Evolutionary conservation across 108 stramenopile species (phyloP), one percentile per base, ranked within the genome.

Genomic region (Nitzschia inconspicua): DNA sequence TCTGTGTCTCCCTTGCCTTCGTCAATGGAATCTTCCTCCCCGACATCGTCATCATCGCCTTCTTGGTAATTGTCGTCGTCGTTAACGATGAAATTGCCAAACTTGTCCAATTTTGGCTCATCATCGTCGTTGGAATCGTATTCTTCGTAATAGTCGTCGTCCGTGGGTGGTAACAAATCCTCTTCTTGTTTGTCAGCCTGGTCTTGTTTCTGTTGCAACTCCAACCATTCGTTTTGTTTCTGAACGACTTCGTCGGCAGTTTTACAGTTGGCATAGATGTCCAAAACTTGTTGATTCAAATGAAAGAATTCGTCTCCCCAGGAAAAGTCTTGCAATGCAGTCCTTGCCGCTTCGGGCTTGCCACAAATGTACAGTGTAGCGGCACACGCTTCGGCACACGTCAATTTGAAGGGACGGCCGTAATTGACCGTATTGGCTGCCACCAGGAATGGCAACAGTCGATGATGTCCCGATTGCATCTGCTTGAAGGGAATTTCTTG

Each of bases 401-500:
- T 84, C 8, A 93, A 56, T 61, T 91, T 90, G 37, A 84, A 78
- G n/a, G 97, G 97, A 56, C 75, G 76, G 6, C 99, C 99, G 72
- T 99, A 99, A 78, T 99, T 99, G 11, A 99, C 98, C 22, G 85
- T 80, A 66, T 99, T 99, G 7, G 97, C 97, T 1, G 97, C 97
- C n/a, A 99, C 97, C 40, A 98, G 76, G 40, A 95, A 96, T 9
- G 98, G 98, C 10, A 99, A 73, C 0, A 96, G 73, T n/a, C 98
- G 94, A 60, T 95, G 95, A 60, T 96, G 94, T 3, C 95, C 94
- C 4, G 87, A 70, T 39, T 82, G 76, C 87, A 98, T 92, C 66
- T 95, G 89, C 7, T 70, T 37, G 66, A 98, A 97, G 4, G 97
- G 98, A 20, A 99, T 89, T 63, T 95, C 95, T 47, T 85, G 85